Conservation (phyloP, 2,329 filamentous ascomycete genomes). For the Hypoxylon sp. region DNA sequence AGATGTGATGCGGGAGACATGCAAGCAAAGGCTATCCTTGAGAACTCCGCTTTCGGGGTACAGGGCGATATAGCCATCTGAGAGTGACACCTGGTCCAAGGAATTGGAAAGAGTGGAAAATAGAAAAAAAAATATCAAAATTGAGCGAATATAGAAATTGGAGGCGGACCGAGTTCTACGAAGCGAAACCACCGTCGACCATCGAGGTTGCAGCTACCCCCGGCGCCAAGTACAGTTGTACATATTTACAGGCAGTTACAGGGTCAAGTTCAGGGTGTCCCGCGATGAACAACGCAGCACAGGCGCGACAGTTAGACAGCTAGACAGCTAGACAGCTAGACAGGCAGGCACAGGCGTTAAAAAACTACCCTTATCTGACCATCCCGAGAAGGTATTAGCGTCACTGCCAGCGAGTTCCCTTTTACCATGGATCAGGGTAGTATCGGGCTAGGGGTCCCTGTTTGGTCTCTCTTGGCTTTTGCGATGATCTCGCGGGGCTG, state of each 20-base stretch:
- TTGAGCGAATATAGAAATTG: constrained; percentile 49
- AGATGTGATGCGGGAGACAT: constrained; percentile 42
- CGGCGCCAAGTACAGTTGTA: constrained; percentile 15
- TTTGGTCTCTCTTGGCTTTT: constrained; percentile 34
- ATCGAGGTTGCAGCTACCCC: constrained; percentile 41
- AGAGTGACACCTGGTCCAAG: constrained; percentile 23
- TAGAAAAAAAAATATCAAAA: constrained; percentile 14
- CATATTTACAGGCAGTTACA: constrained; percentile 33
- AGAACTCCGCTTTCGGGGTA: constrained; percentile 44
- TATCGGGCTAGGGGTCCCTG: constrained; percentile 34
- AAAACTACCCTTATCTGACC: constrained; percentile 19
- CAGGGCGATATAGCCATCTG: constrained; percentile 39
- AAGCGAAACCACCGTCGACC: constrained; percentile 17
- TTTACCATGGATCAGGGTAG: constrained; percentile 39
- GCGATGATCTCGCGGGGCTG: constrained; percentile 42
- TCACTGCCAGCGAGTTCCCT: constrained; percentile 32
- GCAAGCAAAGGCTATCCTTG: constrained; percentile 43
- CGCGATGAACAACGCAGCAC: constrained; percentile 43
- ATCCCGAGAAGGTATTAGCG: constrained; percentile 32
- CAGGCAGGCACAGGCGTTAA: constrained; percentile 33
- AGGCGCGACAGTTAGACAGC: not conserved
- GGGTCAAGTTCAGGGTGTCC: constrained; percentile 11
- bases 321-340: constrained; percentile 3
- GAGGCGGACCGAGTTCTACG: constrained; percentile 40
- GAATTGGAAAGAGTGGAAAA: constrained; percentile 21